These are phyloP conservation scores for Aspergillus pseudoviridinutans DNA, from an alignment of 2,329 filamentous ascomycete genomes.

Conservation along the genomic window DNA sequence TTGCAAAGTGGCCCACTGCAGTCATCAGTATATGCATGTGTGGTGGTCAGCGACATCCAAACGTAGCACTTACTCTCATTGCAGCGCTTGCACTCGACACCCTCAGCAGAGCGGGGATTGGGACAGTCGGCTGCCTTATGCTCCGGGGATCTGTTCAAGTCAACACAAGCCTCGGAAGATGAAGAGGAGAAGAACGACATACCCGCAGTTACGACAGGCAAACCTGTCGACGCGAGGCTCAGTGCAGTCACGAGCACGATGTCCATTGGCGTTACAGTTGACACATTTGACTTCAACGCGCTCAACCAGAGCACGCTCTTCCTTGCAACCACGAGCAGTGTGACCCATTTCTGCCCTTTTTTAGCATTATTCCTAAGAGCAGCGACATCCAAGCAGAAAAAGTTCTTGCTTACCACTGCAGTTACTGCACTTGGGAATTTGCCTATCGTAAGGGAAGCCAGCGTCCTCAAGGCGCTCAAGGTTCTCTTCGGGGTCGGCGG, in stretches of 20 bases:
- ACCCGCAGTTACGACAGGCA: conserved; percentile 54
- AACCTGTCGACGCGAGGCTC: conserved; percentile 34
- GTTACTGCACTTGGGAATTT: conserved; percentile 49
- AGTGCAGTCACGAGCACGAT: conserved; percentile 48
- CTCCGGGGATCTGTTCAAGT: conserved; percentile 33
- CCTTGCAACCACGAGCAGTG: conserved; percentile 42
- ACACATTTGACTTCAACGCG: conserved; percentile 47
- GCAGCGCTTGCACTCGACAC: conserved; percentile 45
- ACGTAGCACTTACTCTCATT: conserved; percentile 30
- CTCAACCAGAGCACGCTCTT: conserved; percentile 41
- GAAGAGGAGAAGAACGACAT: conserved; percentile 8
- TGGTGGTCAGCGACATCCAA: not conserved
- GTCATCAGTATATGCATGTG: not conserved
- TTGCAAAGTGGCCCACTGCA: conserved; percentile 44
- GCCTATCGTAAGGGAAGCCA: conserved; percentile 48
- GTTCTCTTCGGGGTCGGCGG: conserved; percentile 47
- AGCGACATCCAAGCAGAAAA: not conserved
- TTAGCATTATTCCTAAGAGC: not conserved
- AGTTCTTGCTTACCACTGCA: conserved; percentile 42
- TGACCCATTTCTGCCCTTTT: conserved; percentile 46
- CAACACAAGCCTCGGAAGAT: conserved; percentile 7
- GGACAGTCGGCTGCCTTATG: conserved; percentile 49
- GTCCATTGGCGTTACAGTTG: conserved; percentile 46
- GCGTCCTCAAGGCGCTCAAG: conserved; percentile 49
- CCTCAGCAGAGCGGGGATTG: conserved; percentile 41